These are phyloP conservation scores for Amylocarpus encephaloides DNA, from an alignment of 2,329 filamentous ascomycete species.

Conservation along the genomic window DNA sequence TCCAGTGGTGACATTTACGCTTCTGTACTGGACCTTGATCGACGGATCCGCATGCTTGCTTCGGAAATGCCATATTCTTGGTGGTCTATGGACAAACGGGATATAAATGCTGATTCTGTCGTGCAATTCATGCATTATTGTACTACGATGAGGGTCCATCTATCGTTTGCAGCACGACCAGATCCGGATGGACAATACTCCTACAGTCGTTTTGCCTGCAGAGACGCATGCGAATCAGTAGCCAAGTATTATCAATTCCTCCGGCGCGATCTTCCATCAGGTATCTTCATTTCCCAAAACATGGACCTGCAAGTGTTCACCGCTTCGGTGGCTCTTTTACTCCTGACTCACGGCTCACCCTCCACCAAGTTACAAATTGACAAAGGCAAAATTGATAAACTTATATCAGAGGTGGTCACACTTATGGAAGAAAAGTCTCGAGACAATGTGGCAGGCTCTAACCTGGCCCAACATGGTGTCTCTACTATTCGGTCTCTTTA, in stretches of 20 bases:
- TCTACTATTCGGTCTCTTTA: slow-evolving; percentile 14
- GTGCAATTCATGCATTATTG: slow-evolving; percentile 16
- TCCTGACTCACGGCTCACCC: slow-evolving; percentile 8
- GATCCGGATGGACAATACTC: slow-evolving; percentile 9
- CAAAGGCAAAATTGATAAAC: slow-evolving; percentile 5
- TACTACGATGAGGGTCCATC: slow-evolving; percentile 13
- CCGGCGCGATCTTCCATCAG: slow-evolving; percentile 9
- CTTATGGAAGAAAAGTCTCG: slow-evolving; percentile 15
- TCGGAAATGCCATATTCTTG: slow-evolving; percentile 22
- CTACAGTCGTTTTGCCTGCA: slow-evolving; percentile 16
- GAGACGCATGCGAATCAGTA: slow-evolving; percentile 14
- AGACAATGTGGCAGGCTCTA: background rate
- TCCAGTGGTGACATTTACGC: slow-evolving; percentile 19
- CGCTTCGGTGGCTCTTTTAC: slow-evolving; percentile 15
- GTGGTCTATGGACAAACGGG: slow-evolving; percentile 7
- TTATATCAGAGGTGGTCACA: slow-evolving; percentile 12
- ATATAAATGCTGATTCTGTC: slow-evolving; percentile 10
- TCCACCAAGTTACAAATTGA: slow-evolving; percentile 3
- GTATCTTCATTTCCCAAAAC: slow-evolving; percentile 10
- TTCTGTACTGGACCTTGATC: slow-evolving; percentile 25
- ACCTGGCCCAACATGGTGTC: slow-evolving; percentile 6
- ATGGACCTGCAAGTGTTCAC: slow-evolving; percentile 18
- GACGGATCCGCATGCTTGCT: slow-evolving; percentile 23
- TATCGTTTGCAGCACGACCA: slow-evolving; percentile 13
- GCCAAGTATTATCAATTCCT: slow-evolving; percentile 12